Evolutionary conservation across 2,329 filamentous ascomycete species (phyloP), one percentile per base, ranked within the genome.

Genomic region (Ophiognomonia clavigignenti-juglandacearum): DNA sequence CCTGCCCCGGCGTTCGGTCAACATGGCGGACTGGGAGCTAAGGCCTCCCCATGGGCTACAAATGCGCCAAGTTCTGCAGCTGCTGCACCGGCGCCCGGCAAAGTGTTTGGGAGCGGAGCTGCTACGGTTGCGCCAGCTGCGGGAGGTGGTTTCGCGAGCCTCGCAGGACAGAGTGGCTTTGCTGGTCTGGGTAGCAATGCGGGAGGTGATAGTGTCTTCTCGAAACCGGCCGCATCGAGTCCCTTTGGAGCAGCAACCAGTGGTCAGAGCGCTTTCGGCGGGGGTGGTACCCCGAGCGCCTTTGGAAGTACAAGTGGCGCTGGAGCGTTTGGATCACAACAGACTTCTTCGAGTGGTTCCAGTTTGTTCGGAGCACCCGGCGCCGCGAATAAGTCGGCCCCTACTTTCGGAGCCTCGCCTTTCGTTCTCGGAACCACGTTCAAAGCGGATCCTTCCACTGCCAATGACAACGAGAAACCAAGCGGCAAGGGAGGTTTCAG

Each of bases 351-450:
- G 57, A 62, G 63, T 39, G 64, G 59, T 9, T 60, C 63, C 18
- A 69, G 66, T 9, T 60, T 65, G 2, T 73, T 74, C 53, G 64
- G 65, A 2, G 58, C 67, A 6, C 57, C 65, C 26, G 60, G 57
- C 23, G 64, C 70, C 18, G 72, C 69, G 45, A 56, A 62, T 7
- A 62, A 61, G 46, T 58, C 59, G 16, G 48, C 57, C 47, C 42
- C 61, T 52, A 53, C 60, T 7, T 75, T 79, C 57, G 73, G 71
- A 22, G 72, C 72, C n/a, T 65, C 69, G 14, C 74, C 78, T 0
- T 88, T 88, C 66, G 84, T 85, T 55, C 69, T 88, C 14, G 75
- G 77, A 32, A 83, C 80, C 24, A 82, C 78, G 2, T 89, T 88
- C 66, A 80, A 82, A 57, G 72, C 74, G 8, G 83, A 87, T 54